Evolutionary conservation across 2,329 filamentous ascomycete genomes (phyloP).

Genomic region (Tolypocladium endophyticum): DNA sequence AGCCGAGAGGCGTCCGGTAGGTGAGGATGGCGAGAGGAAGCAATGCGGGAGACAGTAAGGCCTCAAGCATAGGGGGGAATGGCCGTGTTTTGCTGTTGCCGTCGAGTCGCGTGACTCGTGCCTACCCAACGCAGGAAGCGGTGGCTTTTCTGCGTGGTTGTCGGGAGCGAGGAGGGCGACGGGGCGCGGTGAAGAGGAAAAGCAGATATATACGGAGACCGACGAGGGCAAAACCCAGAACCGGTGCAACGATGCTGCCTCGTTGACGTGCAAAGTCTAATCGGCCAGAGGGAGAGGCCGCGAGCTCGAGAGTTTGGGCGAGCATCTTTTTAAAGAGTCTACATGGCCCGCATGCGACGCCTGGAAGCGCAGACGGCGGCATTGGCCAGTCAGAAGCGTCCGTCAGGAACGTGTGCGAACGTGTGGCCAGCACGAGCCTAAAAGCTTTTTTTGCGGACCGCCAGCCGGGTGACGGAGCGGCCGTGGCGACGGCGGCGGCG

Average conservation of each 20-base stretch:
- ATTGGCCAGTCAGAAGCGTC: constrained; percentile 9
- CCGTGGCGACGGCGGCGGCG: background rate
- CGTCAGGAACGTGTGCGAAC: constrained; percentile 7
- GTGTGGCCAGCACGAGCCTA: constrained; percentile 5
- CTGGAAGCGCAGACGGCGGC: constrained; percentile 1
- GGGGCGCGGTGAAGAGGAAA: background rate
- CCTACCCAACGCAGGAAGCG: background rate
- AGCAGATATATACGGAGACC: background rate
- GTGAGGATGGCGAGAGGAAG: background rate
- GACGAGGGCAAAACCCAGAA: background rate
- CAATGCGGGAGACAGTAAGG: background rate
- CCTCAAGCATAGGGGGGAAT: background rate
- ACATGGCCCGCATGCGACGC: constrained; percentile 6
- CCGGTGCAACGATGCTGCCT: background rate
- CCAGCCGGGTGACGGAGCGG: background rate
- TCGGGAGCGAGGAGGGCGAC: background rate
- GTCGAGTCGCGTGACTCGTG: background rate
- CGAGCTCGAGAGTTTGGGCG: background rate
- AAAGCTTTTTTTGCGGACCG: constrained; percentile 3
- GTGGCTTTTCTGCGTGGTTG: background rate
- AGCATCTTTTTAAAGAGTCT: constrained; percentile 1
- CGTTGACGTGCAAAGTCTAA: background rate
- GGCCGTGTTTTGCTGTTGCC: background rate
- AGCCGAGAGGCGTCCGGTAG: background rate
- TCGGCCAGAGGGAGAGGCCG: background rate